phyloP scores from a whole-genome alignment of 139 green algal species.

The Zygnema cylindricum region DNA sequence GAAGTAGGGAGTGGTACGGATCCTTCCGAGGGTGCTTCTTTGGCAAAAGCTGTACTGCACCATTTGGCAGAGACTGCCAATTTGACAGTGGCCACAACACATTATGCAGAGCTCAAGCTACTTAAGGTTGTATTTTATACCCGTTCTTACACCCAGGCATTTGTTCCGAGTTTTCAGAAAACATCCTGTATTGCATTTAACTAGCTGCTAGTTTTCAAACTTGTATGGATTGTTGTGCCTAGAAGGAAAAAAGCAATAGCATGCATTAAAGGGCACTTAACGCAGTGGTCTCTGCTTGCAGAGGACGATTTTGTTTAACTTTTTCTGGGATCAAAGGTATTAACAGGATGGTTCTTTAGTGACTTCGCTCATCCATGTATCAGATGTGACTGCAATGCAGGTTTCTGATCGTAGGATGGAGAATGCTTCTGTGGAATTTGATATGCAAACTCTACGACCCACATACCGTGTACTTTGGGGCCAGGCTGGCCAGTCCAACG shows the following conservation, averaged over 20 bases:
- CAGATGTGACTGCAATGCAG: conserved; percentile 8
- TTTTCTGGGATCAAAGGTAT: too few species aligned
- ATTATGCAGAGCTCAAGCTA: conserved; percentile 65
- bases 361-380: too few species aligned
- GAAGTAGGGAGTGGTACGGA: conserved; percentile 94
- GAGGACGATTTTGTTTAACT: too few species aligned
- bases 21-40: conserved; percentile 86
- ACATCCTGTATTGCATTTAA: too few species aligned
- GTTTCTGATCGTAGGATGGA: conserved; percentile 38
- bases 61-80: conserved; percentile 45
- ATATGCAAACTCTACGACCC: conserved; percentile 52
- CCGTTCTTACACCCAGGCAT: too few species aligned
- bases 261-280: too few species aligned
- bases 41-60: conserved; percentile 85
- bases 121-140: conserved; percentile 70
- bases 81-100: conserved; percentile 66
- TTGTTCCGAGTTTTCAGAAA: too few species aligned
- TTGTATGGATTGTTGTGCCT: too few species aligned
- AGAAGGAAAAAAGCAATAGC: too few species aligned
- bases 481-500: conserved; percentile 38
- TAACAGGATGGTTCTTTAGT: too few species aligned
- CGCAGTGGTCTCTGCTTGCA: too few species aligned
- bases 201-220: too few species aligned
- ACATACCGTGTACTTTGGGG: conserved; percentile 70
- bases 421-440: conserved; percentile 67